Evolutionary conservation across 805 yeast species (phyloP).

Genomic region (Brettanomyces naardenensis): DNA sequence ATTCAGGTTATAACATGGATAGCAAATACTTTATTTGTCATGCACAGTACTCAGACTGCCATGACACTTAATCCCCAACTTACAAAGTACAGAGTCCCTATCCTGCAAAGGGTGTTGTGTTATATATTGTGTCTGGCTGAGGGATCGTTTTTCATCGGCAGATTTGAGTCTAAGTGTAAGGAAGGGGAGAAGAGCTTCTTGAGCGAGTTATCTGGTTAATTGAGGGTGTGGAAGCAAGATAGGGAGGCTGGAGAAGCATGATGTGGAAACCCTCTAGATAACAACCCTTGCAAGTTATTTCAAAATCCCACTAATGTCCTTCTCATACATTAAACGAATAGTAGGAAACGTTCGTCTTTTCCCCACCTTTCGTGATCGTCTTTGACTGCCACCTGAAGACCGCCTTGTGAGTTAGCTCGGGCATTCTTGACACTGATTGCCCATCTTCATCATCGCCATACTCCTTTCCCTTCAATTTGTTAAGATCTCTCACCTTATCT

Average conservation of each 20-base stretch:
- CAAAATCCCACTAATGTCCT: no score
- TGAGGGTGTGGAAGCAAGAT: no score
- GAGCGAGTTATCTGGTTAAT: no score
- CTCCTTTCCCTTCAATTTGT: constrained; percentile 20
- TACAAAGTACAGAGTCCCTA: constrained; percentile 54
- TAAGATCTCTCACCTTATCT: constrained; percentile 45
- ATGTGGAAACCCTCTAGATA: no score
- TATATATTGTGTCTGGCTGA: constrained; percentile 45
- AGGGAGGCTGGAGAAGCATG: no score
- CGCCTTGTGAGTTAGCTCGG: constrained; percentile 42
- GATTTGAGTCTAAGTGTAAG: constrained; percentile 27
- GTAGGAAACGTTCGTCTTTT: constrained; percentile 9
- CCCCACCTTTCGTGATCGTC: constrained; percentile 12
- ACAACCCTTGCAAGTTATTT: no score
- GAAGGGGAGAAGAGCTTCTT: neutral
- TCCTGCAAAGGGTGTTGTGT: constrained; percentile 43
- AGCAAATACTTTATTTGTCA: constrained; percentile 21
- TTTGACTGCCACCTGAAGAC: constrained; percentile 33
- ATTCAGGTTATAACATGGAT: constrained; percentile 7
- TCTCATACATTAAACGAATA: constrained; percentile 13
- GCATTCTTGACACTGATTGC: constrained; percentile 9
- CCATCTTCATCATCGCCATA: constrained; percentile 20
- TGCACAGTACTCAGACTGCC: constrained; percentile 48
- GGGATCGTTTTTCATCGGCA: constrained; percentile 45
- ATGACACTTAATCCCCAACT: constrained; percentile 41